Percentiles rank a stretch among this genome's conserved stretches.
Evolutionary conservation across 768 basidiomycete genomes (phyloP).

Genomic region (Russula brevipes): DNA sequence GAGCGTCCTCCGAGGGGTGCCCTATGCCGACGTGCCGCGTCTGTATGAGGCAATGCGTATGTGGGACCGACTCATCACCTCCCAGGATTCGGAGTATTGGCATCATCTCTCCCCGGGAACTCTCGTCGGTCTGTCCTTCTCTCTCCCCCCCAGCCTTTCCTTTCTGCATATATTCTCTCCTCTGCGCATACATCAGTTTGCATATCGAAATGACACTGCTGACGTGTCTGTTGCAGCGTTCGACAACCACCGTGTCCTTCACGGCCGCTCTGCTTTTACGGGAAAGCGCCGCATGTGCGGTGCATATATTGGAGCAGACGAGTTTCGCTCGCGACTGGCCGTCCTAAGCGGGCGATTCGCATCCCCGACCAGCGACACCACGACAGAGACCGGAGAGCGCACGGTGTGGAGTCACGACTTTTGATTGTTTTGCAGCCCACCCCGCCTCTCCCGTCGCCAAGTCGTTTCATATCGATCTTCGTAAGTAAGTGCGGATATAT

Average conservation of each 20-base stretch:
- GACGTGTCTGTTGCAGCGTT: constrained; percentile 49
- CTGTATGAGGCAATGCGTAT: constrained; percentile 73
- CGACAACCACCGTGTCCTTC: constrained; percentile 90
- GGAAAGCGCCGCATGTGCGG: constrained; percentile 92
- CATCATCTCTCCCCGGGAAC: constrained; percentile 84
- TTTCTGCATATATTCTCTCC: neutral
- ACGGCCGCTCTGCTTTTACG: constrained; percentile 87
- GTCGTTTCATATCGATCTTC: neutral
- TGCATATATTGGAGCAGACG: constrained; percentile 89
- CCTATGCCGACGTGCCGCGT: constrained; percentile 48
- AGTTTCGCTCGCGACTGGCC: constrained; percentile 75
- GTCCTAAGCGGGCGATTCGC: constrained; percentile 60
- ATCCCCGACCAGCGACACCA: constrained; percentile 22
- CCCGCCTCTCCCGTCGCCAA: neutral
- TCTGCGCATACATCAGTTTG: too few species aligned
- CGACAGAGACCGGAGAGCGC: neutral
- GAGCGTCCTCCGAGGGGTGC: constrained; percentile 65
- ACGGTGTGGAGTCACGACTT: constrained; percentile 27
- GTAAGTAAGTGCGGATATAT: neutral
- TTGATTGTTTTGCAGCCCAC: constrained; percentile 16
- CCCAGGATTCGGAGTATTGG: constrained; percentile 87
- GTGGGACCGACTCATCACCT: constrained; percentile 74
- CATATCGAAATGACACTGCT: neutral
- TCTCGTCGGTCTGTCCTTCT: constrained; percentile 56
- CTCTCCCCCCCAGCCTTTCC: neutral